A percentile compares a stretch with the other conserved stretches of the same genome.
Evolutionary conservation across 176 grass and related monocot species (phyloP).

Genomic region (Rhipidocladum racemiflorum): DNA sequence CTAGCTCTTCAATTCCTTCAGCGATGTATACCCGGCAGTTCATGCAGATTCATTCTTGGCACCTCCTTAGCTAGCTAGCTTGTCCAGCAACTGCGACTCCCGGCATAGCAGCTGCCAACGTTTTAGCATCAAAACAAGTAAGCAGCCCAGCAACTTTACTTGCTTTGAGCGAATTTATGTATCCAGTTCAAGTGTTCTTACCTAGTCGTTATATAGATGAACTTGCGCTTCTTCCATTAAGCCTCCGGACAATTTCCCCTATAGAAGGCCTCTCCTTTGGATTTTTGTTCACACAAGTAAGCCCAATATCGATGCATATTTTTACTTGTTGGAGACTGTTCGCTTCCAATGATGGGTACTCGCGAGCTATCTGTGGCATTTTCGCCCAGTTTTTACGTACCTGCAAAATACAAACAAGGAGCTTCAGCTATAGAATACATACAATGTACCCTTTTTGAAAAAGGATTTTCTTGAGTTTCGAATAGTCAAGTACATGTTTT

Average conservation of each 20-base stretch:
- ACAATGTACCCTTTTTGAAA: neutral
- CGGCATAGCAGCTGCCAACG: no score
- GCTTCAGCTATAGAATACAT: neutral
- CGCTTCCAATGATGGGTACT: slow-evolving; percentile 23
- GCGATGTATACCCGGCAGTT: no score
- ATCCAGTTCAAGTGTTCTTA: neutral
- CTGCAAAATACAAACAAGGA: neutral
- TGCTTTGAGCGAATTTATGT: no score
- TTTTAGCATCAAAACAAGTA: no score
- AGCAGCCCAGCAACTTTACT: no score
- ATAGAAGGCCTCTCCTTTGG: neutral
- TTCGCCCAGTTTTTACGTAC: slow-evolving; percentile 17
- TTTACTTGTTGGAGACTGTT: slow-evolving; percentile 19
- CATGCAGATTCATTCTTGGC: no score
- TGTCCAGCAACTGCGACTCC: no score
- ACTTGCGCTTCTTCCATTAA: neutral
- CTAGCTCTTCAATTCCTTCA: no score
- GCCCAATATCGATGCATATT: slow-evolving; percentile 16
- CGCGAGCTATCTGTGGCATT: neutral
- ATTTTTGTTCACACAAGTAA: neutral
- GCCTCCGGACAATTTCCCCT: neutral
- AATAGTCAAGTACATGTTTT: neutral
- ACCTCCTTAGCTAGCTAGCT: no score
- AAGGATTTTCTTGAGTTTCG: no score
- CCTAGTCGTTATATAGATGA: neutral